phyloP scores from a whole-genome alignment of 148 eudicot species.

The Rhododendron mucronatum region DNA sequence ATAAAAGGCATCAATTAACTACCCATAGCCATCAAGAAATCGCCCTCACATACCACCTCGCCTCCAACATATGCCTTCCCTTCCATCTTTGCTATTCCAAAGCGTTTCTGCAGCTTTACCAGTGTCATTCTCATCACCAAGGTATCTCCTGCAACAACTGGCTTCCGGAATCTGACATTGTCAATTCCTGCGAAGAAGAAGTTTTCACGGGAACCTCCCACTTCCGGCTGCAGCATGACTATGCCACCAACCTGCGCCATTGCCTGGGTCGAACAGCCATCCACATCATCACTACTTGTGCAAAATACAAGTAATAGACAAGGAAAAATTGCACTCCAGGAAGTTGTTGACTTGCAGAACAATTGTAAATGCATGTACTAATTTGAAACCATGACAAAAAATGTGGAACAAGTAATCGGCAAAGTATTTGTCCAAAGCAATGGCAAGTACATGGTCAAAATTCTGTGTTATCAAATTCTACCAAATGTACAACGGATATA shows the following conservation, averaged over 20 bases:
- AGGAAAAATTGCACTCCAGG: neutral
- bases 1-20: conserved; percentile 24
- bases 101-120: conserved; percentile 76
- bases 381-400: neutral
- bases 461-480: neutral
- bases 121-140: conserved; percentile 90
- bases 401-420: neutral
- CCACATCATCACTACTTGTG: neutral
- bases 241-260: conserved; percentile 97
- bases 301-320: neutral
- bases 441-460: neutral
- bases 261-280: conserved; percentile 47
- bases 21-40: conserved; percentile 93
- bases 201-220: conserved; percentile 69
- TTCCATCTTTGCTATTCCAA: conserved; percentile 91
- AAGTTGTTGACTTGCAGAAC: neutral
- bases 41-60: conserved; percentile 92
- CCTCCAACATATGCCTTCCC: conserved; percentile 94
- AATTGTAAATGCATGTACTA: neutral
- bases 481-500: neutral
- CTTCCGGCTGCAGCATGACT: conserved; percentile 92
- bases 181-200: conserved; percentile 96
- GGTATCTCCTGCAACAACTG: conserved; percentile 89
- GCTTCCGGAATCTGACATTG: conserved; percentile 94
- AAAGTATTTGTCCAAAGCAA: neutral